These are phyloP conservation scores for Rostrohypoxylon terebratum DNA, from an alignment of 495 filamentous ascomycete genomes.

Conservation along the genomic window DNA sequence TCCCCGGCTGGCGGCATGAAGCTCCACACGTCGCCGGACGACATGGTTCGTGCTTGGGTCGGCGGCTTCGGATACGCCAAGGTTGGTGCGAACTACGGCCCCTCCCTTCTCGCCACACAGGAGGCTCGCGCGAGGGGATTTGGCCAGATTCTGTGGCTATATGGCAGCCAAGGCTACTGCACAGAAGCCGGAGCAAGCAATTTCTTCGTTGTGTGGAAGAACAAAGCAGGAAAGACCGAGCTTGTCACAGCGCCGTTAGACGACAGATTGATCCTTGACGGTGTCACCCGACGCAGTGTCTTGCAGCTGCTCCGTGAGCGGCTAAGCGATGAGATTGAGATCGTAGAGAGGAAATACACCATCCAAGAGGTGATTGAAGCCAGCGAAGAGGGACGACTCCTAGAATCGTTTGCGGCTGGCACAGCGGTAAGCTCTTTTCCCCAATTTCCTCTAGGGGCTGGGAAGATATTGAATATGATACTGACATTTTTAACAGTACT, in stretches of 20 bases:
- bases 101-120: conserved; percentile 77
- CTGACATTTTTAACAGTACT: conserved; percentile 66
- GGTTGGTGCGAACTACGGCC: conserved; percentile 93
- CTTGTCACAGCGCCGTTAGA: conserved; percentile 85
- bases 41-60: conserved; percentile 90
- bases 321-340: conserved; percentile 70
- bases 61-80: conserved; percentile 92
- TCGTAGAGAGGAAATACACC: conserved; percentile 82
- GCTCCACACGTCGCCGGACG: conserved; percentile 79
- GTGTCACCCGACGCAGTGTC: conserved; percentile 82
- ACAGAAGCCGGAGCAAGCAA: conserved; percentile 94
- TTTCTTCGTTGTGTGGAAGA: conserved; percentile 88
- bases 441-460: neutral
- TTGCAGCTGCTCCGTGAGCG: conserved; percentile 76
- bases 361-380: conserved; percentile 84
- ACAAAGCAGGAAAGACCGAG: conserved; percentile 72
- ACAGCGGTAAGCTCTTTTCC: conserved; percentile 79
- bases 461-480: neutral
- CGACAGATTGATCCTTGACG: conserved; percentile 84
- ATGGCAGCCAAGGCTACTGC: conserved; percentile 76
- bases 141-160: conserved; percentile 93
- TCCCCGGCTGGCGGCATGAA: conserved; percentile 71
- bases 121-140: conserved; percentile 78
- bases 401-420: conserved; percentile 88
- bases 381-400: conserved; percentile 75